Evolutionary conservation across 2,329 filamentous ascomycete genomes (phyloP).

Genomic region (Zymoseptoria tritici): DNA sequence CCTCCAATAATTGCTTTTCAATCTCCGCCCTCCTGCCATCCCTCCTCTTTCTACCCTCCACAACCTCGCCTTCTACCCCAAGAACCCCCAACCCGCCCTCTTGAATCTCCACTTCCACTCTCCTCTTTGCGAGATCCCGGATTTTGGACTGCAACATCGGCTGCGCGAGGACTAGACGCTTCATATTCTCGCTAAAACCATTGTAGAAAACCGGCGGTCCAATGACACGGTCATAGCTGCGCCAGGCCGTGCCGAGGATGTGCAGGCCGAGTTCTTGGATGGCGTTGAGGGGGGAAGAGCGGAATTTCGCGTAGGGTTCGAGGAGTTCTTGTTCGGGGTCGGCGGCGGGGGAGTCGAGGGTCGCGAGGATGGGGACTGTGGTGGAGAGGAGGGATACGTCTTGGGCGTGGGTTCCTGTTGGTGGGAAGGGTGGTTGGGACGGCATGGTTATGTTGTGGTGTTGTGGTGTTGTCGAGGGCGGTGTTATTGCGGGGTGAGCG

Average conservation of each 20-base stretch:
- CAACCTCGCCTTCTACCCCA: constrained; percentile 41
- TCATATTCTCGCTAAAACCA: constrained; percentile 89
- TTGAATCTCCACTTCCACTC: constrained; percentile 67
- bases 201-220: constrained; percentile 90
- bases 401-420: neutral
- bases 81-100: constrained; percentile 59
- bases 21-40: constrained; percentile 42
- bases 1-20: constrained; percentile 65
- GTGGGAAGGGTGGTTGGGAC: constrained; percentile 1
- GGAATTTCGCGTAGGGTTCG: constrained; percentile 80
- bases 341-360: constrained; percentile 30
- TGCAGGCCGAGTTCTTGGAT: constrained; percentile 89
- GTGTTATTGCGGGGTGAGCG: neutral
- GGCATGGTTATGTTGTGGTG: constrained; percentile 2
- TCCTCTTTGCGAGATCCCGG: constrained; percentile 63
- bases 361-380: constrained; percentile 40
- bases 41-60: constrained; percentile 15
- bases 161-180: constrained; percentile 64
- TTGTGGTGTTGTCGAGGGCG: neutral
- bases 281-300: constrained; percentile 66
- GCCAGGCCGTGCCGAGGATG: constrained; percentile 89
- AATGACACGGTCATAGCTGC: constrained; percentile 82
- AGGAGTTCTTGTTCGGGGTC: constrained; percentile 58
- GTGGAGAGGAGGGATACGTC: constrained; percentile 26
- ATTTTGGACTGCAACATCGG: constrained; percentile 69